These are phyloP conservation scores for Diaporthe sp. DNA, from an alignment of 2,329 filamentous ascomycete species.

Conservation along the genomic window DNA sequence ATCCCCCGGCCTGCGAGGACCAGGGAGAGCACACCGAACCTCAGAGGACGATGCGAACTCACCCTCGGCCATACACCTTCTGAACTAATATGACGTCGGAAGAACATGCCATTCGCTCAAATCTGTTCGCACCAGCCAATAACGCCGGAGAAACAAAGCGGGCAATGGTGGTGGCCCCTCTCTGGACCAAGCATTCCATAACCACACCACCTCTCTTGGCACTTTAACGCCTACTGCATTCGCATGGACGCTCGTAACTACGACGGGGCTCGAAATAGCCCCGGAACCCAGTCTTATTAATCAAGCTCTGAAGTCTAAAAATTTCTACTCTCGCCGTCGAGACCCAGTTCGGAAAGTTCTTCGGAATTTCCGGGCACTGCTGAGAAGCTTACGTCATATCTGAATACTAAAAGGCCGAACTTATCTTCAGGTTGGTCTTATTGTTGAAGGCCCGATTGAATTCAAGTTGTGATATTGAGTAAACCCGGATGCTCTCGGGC, in stretches of 20 bases:
- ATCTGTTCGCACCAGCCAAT: not conserved
- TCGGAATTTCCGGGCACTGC: not conserved
- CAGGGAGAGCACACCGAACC: not conserved
- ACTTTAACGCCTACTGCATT: not conserved
- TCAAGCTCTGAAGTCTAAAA: not conserved
- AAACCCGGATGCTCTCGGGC: no score
- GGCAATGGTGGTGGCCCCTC: slow-evolving; percentile 15
- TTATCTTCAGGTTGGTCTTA: no score
- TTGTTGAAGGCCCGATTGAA: not conserved
- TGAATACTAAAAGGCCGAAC: not conserved
- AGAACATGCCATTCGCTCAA: no score
- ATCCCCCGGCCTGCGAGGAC: not conserved
- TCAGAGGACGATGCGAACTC: not conserved
- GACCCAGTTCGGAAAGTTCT: not conserved
- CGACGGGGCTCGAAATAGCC: slow-evolving; percentile 4
- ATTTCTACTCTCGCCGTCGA: no score
- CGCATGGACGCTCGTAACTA: not conserved
- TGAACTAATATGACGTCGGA: not conserved
- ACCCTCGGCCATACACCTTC: not conserved
- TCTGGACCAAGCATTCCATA: slow-evolving; percentile 8
- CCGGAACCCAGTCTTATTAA: not conserved
- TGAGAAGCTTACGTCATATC: not conserved
- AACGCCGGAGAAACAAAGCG: not conserved
- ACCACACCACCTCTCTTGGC: slow-evolving; percentile 17
- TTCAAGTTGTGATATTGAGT: not conserved